phyloP scores from a whole-genome alignment of 164 flowering plant genomes.

The Umbellularia californica region DNA sequence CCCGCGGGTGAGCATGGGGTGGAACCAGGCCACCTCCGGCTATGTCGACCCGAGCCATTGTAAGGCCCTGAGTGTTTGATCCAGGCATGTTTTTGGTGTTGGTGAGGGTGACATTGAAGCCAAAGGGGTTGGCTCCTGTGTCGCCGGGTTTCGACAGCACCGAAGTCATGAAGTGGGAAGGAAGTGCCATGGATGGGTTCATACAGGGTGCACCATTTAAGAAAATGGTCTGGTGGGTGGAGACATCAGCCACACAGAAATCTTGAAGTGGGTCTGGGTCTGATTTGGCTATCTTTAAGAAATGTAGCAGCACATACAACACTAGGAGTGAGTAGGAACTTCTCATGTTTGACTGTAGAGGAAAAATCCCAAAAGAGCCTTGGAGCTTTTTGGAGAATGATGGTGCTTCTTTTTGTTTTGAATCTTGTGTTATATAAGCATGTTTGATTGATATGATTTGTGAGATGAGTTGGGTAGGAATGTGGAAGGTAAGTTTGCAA shows the following conservation, averaged over 20 bases:
- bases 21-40: conserved; percentile 43
- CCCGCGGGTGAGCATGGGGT: conserved; percentile 72
- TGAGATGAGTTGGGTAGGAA: neutral
- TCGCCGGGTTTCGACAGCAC: conserved; percentile 46
- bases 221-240: conserved; percentile 15
- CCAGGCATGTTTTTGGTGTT: conserved; percentile 49
- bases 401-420: neutral
- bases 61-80: conserved; percentile 60
- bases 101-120: conserved; percentile 51
- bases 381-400: too few relatives aligned
- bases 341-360: neutral
- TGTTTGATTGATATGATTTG: neutral
- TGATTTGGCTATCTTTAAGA: conserved; percentile 19
- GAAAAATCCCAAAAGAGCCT: neutral
- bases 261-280: conserved; percentile 72
- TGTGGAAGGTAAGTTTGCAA: neutral
- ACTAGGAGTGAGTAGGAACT: neutral
- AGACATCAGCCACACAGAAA: conserved; percentile 21
- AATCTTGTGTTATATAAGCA: neutral
- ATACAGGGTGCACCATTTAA: conserved; percentile 55
- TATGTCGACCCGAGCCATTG: conserved; percentile 55
- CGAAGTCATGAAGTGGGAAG: conserved; percentile 51
- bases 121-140: conserved; percentile 33
- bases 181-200: conserved; percentile 30
- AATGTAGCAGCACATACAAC: conserved; percentile 4